These are phyloP conservation scores for Coffea canephora DNA, from an alignment of 257 asterid genomes.

Conservation along the genomic window DNA sequence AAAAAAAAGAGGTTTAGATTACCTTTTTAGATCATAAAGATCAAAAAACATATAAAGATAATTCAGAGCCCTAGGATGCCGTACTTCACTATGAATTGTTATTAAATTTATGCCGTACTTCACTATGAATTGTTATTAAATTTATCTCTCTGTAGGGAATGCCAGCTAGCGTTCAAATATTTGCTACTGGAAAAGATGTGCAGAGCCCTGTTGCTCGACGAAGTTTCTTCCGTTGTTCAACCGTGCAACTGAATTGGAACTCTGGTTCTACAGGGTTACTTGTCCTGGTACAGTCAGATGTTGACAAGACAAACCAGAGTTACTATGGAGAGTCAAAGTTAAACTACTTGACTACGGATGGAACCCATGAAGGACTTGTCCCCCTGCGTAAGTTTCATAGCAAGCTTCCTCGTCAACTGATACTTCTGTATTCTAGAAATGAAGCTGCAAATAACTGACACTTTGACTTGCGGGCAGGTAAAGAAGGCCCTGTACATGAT, in stretches of 20 bases:
- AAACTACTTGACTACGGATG: conserved; percentile 93
- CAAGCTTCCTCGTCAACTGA: conserved; percentile 7
- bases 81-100: conserved; percentile 10
- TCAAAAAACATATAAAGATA: neutral
- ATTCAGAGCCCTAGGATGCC: neutral
- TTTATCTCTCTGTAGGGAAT: conserved; percentile 61
- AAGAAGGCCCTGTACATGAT: conserved; percentile 98
- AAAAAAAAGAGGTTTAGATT: neutral
- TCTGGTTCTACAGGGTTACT: conserved; percentile 80
- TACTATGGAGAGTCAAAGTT: conserved; percentile 95
- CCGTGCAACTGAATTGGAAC: conserved; percentile 89
- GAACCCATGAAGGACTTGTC: conserved; percentile 87
- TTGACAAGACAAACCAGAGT: conserved; percentile 98
- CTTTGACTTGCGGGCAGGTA: conserved; percentile 54
- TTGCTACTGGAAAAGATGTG: conserved; percentile 61
- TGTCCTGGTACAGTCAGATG: conserved; percentile 88
- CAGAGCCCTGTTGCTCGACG: conserved; percentile 81
- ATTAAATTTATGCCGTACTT: conserved; percentile 7
- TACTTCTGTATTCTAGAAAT: conserved; percentile 8
- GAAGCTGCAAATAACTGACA: conserved; percentile 16
- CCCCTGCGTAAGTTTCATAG: conserved; percentile 60
- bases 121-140: conserved; percentile 13
- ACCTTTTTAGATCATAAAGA: neutral
- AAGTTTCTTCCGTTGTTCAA: conserved; percentile 92
- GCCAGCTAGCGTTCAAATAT: conserved; percentile 96